phyloP scores from a whole-genome alignment of 495 filamentous ascomycete genomes.

The Talaromyces trachyspermus region DNA sequence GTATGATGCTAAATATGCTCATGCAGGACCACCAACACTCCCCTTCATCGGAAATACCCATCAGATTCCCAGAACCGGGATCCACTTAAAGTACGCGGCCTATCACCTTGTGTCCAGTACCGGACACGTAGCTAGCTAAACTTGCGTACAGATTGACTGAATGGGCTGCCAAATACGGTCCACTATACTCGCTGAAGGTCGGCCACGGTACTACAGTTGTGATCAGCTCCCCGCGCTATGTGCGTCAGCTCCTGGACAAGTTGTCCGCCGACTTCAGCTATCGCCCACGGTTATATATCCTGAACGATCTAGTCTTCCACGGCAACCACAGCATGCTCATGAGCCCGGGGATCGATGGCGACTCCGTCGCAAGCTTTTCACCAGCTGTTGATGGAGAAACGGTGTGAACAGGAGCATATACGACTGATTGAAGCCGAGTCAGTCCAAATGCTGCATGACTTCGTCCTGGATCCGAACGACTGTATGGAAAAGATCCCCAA shows the following conservation, averaged over 20 bases:
- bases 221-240: slow-evolving; percentile 14
- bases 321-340: not conserved
- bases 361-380: slow-evolving; percentile 18
- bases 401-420: slow-evolving; percentile 14
- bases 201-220: slow-evolving; percentile 14
- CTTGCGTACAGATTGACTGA: slow-evolving; percentile 9
- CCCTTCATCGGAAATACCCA: slow-evolving; percentile 30
- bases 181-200: slow-evolving; percentile 18
- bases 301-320: too few relatives aligned
- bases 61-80: slow-evolving; percentile 13
- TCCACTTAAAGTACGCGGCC: not conserved
- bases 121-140: not conserved
- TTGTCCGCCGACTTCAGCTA: slow-evolving; percentile 18
- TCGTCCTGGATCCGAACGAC: slow-evolving; percentile 26
- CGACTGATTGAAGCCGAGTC: slow-evolving; percentile 15
- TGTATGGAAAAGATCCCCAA: slow-evolving; percentile 41
- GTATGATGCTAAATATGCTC: too few relatives aligned
- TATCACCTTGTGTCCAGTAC: not conserved
- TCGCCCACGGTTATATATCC: slow-evolving; percentile 17
- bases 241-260: slow-evolving; percentile 26
- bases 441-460: slow-evolving; percentile 24
- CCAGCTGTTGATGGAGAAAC: slow-evolving; percentile 28
- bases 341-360: not conserved
- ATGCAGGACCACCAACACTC: slow-evolving; percentile 37
- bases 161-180: slow-evolving; percentile 16